Evolutionary conservation across 306 rosid species (phyloP).

Genomic region (Glycine tomentella): DNA sequence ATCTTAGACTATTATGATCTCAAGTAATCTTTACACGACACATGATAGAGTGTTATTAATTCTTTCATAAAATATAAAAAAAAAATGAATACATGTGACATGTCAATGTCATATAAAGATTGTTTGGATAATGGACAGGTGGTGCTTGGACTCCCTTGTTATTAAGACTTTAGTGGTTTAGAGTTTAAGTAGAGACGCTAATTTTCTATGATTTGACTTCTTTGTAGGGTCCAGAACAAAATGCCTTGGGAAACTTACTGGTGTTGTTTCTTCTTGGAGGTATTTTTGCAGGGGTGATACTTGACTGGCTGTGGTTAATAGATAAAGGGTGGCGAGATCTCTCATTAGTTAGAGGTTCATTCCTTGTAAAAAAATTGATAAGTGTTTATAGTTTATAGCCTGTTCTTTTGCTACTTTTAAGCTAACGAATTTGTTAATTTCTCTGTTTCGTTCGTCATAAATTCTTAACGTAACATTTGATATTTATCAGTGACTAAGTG

Average conservation of each 20-base stretch:
- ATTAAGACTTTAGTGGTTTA: neutral
- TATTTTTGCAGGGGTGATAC: constrained; percentile 84
- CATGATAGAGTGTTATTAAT: too few relatives aligned
- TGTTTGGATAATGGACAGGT: too few relatives aligned
- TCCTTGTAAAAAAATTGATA: neutral
- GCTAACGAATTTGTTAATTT: neutral
- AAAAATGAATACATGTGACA: too few relatives aligned
- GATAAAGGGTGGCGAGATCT: constrained; percentile 82
- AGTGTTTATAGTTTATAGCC: neutral
- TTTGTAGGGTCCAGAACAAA: constrained; percentile 93
- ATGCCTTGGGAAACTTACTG: constrained; percentile 87
- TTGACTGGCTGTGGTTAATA: constrained; percentile 94
- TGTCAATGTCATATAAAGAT: too few relatives aligned
- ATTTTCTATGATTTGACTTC: constrained; percentile 13
- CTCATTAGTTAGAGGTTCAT: constrained; percentile 9
- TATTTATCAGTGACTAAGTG: too few relatives aligned
- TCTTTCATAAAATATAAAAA: too few relatives aligned
- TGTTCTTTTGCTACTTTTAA: neutral
- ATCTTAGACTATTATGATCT: too few relatives aligned
- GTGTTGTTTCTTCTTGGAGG: constrained; percentile 84
- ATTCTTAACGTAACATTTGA: too few relatives aligned
- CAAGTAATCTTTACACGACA: too few relatives aligned
- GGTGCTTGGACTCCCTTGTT: too few relatives aligned
- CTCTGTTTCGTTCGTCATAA: neutral
- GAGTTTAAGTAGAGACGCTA: neutral